Conservation (phyloP, 2,329 filamentous ascomycete genomes). For the Capronia coronata region DNA sequence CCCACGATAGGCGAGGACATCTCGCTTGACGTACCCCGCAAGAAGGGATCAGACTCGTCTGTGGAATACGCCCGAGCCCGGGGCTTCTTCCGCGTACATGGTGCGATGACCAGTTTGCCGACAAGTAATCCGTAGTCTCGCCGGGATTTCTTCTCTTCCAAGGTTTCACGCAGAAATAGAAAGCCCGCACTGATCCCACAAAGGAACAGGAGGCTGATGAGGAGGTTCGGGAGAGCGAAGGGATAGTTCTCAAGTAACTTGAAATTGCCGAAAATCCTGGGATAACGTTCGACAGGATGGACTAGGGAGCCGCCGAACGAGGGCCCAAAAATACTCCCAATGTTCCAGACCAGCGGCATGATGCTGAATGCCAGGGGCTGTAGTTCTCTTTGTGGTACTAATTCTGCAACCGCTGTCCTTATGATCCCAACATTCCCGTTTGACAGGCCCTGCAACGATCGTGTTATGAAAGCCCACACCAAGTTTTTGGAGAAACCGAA, state of each 20-base stretch:
- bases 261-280: slow-evolving; percentile 60
- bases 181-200: slow-evolving; percentile 66
- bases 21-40: slow-evolving; percentile 16
- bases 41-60: slow-evolving; percentile 23
- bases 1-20: slow-evolving; percentile 14
- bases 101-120: slow-evolving; percentile 57
- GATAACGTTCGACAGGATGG: slow-evolving; percentile 69
- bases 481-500: slow-evolving; percentile 80
- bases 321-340: slow-evolving; percentile 83
- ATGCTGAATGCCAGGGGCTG: slow-evolving; percentile 86
- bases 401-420: slow-evolving; percentile 83
- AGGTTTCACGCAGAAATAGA: slow-evolving; percentile 80
- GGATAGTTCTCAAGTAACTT: slow-evolving; percentile 69
- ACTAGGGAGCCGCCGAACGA: slow-evolving; percentile 82
- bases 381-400: slow-evolving; percentile 78
- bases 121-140: slow-evolving; percentile 70
- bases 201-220: slow-evolving; percentile 69
- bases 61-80: slow-evolving; percentile 28
- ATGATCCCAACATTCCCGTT: slow-evolving; percentile 96
- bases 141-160: slow-evolving; percentile 61
- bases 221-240: slow-evolving; percentile 76
- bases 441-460: slow-evolving; percentile 71
- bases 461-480: slow-evolving; percentile 68
- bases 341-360: slow-evolving; percentile 85
- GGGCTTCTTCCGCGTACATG: slow-evolving; percentile 30